Conservation (phyloP, 2,329 filamentous ascomycete species). For the Orbilia blumenaviensis region DNA sequence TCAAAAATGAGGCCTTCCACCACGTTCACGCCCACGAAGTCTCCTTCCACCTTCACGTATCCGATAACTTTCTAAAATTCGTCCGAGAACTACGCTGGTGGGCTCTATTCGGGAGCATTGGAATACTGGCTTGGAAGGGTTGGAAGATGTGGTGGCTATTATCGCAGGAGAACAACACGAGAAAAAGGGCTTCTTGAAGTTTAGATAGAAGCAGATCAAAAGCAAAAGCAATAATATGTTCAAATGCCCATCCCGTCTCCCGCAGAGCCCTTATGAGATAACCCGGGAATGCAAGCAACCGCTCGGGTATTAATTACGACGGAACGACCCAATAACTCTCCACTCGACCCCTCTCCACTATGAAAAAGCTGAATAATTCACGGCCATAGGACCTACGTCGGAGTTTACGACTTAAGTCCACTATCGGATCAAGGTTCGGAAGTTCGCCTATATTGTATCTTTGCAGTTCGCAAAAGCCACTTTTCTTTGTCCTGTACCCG, state of each 20-base stretch:
- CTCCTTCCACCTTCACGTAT: slow-evolving; percentile 18
- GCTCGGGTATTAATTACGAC: too few relatives aligned
- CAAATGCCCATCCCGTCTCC: too few relatives aligned
- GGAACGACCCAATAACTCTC: too few relatives aligned
- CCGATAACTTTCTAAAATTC: slow-evolving; percentile 8
- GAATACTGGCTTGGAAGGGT: slow-evolving; percentile 30
- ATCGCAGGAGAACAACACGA: not conserved
- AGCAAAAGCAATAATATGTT: not conserved
- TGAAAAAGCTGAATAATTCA: slow-evolving; percentile 23
- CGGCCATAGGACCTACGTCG: slow-evolving; percentile 26
- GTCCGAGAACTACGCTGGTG: slow-evolving; percentile 37
- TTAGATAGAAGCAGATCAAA: not conserved
- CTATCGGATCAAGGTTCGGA: not conserved
- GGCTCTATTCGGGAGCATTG: slow-evolving; percentile 6
- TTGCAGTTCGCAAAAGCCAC: too few relatives aligned
- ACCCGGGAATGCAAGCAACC: too few relatives aligned
- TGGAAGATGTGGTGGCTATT: slow-evolving; percentile 9
- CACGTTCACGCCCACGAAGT: slow-evolving; percentile 37
- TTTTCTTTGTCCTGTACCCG: too few relatives aligned
- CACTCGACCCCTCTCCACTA: too few relatives aligned
- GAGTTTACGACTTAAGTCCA: not conserved
- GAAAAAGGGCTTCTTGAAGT: not conserved
- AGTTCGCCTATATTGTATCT: too few relatives aligned
- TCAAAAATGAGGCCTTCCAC: slow-evolving; percentile 32
- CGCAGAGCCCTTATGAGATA: too few relatives aligned